Conservation (phyloP, 2,329 filamentous ascomycete genomes). For the Pestalotiopsis fici region DNA sequence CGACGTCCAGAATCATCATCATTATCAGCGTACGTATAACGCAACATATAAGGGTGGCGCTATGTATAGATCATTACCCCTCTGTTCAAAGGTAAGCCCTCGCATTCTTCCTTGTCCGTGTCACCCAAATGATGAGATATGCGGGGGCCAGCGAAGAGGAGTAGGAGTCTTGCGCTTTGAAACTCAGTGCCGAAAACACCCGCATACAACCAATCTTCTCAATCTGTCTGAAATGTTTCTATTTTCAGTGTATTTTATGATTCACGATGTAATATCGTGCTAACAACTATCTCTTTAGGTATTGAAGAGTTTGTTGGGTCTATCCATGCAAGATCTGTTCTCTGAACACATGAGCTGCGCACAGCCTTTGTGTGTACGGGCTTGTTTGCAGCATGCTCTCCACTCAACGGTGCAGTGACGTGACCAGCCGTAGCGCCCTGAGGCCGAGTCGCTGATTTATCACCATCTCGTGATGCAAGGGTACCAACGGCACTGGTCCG, state of each 20-base stretch:
- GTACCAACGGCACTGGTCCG: too few species aligned
- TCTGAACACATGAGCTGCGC: not conserved
- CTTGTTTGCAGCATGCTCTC: too few species aligned
- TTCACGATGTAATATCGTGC: not conserved
- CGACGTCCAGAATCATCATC: not conserved
- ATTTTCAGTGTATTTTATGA: constrained; percentile 4
- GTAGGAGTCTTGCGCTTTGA: constrained; percentile 22
- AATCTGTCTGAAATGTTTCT: constrained; percentile 52
- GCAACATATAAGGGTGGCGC: not conserved
- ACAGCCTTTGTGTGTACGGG: not conserved
- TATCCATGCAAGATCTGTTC: not conserved
- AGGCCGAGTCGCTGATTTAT: too few species aligned
- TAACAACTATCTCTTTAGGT: not conserved
- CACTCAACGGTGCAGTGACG: too few species aligned
- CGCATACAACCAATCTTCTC: constrained; percentile 68
- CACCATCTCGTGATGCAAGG: too few species aligned
- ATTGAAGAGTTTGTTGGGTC: not conserved
- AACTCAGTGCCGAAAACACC: constrained; percentile 59
- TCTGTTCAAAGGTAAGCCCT: not conserved
- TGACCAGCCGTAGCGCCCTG: too few species aligned
- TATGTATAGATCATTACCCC: not conserved
- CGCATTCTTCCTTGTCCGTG: not conserved
- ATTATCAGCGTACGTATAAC: not conserved
- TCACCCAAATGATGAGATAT: constrained; percentile 44
- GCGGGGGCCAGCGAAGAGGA: constrained; percentile 52